These are phyloP conservation scores for Fusarium tuaranense DNA, from an alignment of 2,329 filamentous ascomycete genomes.

Conservation along the genomic window DNA sequence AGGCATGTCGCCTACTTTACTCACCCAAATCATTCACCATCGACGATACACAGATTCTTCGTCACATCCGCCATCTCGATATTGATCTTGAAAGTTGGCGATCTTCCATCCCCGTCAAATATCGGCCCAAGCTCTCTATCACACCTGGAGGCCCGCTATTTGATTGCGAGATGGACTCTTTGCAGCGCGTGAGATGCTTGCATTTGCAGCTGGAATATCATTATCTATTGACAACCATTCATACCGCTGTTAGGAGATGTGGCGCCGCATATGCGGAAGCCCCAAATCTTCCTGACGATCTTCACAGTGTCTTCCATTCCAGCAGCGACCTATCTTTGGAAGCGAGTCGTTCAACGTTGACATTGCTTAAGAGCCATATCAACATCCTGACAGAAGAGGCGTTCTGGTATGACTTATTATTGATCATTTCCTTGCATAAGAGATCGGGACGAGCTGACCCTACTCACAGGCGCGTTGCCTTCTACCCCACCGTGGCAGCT, in stretches of 20 bases:
- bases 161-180: slow-evolving; percentile 35
- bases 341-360: slow-evolving; percentile 64
- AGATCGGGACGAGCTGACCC: background rate
- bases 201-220: slow-evolving; percentile 66
- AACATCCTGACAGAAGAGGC: background rate
- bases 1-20: slow-evolving; percentile 34
- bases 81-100: slow-evolving; percentile 45
- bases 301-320: slow-evolving; percentile 60
- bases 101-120: slow-evolving; percentile 27
- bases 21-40: slow-evolving; percentile 28
- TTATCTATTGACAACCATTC: slow-evolving; percentile 64
- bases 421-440: background rate
- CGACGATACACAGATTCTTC: slow-evolving; percentile 36
- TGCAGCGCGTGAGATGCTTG: slow-evolving; percentile 58
- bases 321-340: slow-evolving; percentile 65
- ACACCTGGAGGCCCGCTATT: slow-evolving; percentile 38
- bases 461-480: slow-evolving; percentile 59
- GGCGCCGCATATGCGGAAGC: slow-evolving; percentile 18
- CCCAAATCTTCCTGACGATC: slow-evolving; percentile 43
- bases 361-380: slow-evolving; percentile 54
- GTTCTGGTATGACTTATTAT: background rate
- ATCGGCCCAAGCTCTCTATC: slow-evolving; percentile 54
- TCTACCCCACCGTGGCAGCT: slow-evolving; percentile 66
- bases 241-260: slow-evolving; percentile 64
- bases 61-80: slow-evolving; percentile 41